Evolutionary conservation across 306 rosid genomes (phyloP).

Genomic region (Cajanus cajan): DNA sequence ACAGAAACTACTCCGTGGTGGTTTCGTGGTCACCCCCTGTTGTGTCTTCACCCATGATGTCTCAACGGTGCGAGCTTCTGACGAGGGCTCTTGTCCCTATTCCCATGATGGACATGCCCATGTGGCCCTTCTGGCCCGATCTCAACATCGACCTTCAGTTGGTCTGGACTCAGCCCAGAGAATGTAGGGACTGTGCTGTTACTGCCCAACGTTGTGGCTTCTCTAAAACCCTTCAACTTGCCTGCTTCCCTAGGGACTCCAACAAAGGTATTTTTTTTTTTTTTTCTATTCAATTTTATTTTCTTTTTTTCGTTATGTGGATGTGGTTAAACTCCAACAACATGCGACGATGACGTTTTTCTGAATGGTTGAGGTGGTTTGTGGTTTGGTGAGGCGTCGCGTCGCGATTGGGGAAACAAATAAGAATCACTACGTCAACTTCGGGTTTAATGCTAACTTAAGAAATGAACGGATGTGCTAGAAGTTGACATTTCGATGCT

Average conservation of each 20-base stretch:
- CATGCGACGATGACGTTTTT: neutral
- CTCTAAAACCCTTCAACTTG: neutral
- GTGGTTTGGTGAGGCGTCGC: neutral
- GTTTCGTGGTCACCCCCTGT: neutral
- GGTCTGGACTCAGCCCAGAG: constrained; percentile 43
- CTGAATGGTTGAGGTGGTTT: neutral
- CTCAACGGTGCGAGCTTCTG: constrained; percentile 31
- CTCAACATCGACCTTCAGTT: constrained; percentile 24
- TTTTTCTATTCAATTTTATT: too few species aligned
- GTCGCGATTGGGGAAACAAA: neutral
- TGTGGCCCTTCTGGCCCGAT: constrained; percentile 7
- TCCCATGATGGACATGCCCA: neutral
- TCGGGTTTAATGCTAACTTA: neutral
- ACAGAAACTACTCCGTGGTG: neutral
- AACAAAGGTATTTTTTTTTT: constrained; percentile 33
- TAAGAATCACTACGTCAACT: neutral
- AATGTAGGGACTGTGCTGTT: constrained; percentile 33
- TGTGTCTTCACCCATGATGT: neutral
- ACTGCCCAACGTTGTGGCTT: constrained; percentile 44
- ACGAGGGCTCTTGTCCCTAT: constrained; percentile 38
- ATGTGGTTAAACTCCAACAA: neutral
- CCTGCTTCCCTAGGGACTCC: constrained; percentile 30
- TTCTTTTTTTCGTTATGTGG: neutral
- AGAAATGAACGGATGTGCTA: neutral
- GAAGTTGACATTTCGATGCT: neutral